These are phyloP conservation scores for Colletotrichum liaoningense DNA, from an alignment of 2,329 filamentous ascomycete species.

Conservation along the genomic window DNA sequence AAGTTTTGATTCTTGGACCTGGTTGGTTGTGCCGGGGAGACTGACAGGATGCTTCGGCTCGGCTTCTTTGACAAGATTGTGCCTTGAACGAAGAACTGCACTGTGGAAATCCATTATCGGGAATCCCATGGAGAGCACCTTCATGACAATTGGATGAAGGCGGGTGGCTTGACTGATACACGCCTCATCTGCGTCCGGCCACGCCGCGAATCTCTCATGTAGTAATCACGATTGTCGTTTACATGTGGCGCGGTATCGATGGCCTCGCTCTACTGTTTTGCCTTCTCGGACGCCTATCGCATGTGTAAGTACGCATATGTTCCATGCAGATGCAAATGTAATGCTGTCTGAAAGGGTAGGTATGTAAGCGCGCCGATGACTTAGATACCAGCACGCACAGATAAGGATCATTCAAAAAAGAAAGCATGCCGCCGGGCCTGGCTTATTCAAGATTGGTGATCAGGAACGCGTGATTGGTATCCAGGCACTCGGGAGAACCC, in stretches of 20 bases:
- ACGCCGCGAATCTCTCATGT: neutral
- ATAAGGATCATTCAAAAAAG: neutral
- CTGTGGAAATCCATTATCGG: neutral
- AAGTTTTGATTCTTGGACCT: neutral
- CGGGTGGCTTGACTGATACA: constrained; percentile 18
- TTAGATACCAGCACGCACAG: constrained; percentile 5
- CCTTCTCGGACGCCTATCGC: neutral
- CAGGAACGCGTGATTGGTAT: constrained; percentile 22
- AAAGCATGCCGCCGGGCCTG: neutral
- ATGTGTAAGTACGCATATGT: neutral
- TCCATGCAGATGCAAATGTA: constrained; percentile 11
- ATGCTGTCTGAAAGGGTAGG: constrained; percentile 20
- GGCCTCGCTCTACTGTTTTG: neutral
- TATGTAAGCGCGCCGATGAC: constrained; percentile 23
- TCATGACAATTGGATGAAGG: neutral
- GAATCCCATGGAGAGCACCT: neutral
- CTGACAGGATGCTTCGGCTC: neutral
- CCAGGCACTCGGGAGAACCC: neutral
- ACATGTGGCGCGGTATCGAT: neutral
- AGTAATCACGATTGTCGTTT: neutral
- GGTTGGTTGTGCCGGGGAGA: neutral
- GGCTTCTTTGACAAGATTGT: neutral
- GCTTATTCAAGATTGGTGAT: neutral
- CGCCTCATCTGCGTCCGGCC: constrained; percentile 11
- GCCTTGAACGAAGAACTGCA: neutral